Percentiles rank a stretch among this genome's conserved stretches.
Evolutionary conservation across 768 basidiomycete genomes (phyloP).

Genomic region (Suillus cothurnatus): DNA sequence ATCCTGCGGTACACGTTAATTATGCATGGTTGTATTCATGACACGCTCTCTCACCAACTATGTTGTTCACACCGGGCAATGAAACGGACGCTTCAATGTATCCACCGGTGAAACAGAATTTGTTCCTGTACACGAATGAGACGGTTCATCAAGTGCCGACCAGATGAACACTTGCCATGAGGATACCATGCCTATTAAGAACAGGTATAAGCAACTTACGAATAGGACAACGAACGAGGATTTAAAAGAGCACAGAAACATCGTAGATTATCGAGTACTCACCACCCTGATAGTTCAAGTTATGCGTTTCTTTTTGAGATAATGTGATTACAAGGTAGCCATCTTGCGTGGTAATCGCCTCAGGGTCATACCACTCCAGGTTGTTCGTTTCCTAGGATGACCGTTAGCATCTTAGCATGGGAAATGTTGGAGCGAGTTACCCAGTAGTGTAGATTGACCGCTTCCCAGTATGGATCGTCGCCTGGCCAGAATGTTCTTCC

Average conservation of each 20-base stretch:
- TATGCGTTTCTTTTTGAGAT: conserved; percentile 44
- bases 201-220: not conserved
- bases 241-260: conserved; percentile 23
- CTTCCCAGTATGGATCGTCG: conserved; percentile 87
- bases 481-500: conserved; percentile 80
- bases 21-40: not conserved
- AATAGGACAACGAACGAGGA: conserved; percentile 21
- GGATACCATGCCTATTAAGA: conserved; percentile 49
- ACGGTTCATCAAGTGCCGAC: conserved; percentile 1
- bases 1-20: conserved; percentile 29
- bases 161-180: conserved; percentile 33
- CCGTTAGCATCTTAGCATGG: conserved; percentile 33
- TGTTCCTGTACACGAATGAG: conserved; percentile 55
- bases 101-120: conserved; percentile 89
- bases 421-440: conserved; percentile 30
- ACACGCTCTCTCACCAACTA: conserved; percentile 43
- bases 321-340: conserved; percentile 57
- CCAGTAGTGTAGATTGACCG: conserved; percentile 45
- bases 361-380: conserved; percentile 62
- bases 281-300: conserved; percentile 48
- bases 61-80: conserved; percentile 66
- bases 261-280: conserved; percentile 8
- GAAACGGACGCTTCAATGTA: conserved; percentile 66
- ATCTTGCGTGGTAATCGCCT: conserved; percentile 48
- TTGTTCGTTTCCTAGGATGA: conserved; percentile 42